phyloP scores from a whole-genome alignment of 441 rosid species.

The Populus hybrid region DNA sequence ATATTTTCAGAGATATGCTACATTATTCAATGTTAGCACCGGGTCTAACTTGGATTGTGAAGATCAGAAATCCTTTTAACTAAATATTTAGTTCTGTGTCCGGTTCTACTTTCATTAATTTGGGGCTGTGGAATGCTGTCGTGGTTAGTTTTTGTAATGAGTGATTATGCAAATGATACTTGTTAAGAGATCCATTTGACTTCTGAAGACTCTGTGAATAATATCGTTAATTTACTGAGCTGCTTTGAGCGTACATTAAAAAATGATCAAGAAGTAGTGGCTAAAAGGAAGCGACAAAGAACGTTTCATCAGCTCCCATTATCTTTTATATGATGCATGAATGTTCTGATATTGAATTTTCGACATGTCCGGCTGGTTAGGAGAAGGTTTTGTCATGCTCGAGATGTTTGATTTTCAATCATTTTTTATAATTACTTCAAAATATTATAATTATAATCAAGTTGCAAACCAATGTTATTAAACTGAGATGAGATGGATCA shows the following conservation, averaged over 20 bases:
- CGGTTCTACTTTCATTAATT: not conserved
- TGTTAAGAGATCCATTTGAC: not conserved
- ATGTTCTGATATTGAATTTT: no score
- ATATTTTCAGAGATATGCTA: conserved; percentile 59
- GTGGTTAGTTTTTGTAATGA: not conserved
- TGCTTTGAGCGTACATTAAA: conserved; percentile 1
- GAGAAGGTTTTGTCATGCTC: no score
- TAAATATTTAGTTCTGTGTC: not conserved
- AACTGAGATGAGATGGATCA: no score
- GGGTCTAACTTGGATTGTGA: conserved; percentile 71
- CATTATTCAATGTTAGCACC: conserved; percentile 45
- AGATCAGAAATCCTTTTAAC: conserved; percentile 50
- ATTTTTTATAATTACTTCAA: no score
- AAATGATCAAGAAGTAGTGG: not conserved
- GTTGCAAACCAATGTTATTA: no score
- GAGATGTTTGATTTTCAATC: no score
- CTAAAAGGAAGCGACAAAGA: not conserved
- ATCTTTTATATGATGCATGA: no score
- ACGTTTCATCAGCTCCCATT: no score
- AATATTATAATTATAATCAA: no score
- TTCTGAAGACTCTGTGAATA: not conserved
- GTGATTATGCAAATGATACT: not conserved
- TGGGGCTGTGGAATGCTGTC: no score
- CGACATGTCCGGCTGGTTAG: no score
- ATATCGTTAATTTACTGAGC: not conserved